Evolutionary conservation across 352 stramenopile genomes (phyloP).

Genomic region (Aphanomyces invadans): DNA sequence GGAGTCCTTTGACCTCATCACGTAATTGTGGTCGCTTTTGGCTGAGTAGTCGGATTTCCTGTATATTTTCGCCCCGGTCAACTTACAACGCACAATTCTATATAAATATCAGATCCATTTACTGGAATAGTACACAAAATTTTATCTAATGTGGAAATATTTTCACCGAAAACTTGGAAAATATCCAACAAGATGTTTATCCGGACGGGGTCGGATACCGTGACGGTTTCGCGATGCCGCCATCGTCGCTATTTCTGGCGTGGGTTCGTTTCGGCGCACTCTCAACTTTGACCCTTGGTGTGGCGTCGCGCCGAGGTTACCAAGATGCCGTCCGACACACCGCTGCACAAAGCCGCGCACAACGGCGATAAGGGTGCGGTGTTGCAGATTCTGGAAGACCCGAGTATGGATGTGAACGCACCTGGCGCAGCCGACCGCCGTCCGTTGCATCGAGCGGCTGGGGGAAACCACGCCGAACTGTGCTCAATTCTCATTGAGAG

Average conservation of each 20-base stretch:
- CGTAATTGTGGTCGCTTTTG: too few species aligned
- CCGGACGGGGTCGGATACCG: background rate
- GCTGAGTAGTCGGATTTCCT: too few species aligned
- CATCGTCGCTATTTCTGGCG: background rate
- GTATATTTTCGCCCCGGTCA: too few species aligned
- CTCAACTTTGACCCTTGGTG: background rate
- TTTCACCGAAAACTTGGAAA: too few species aligned
- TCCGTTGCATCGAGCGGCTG: conserved; percentile 79
- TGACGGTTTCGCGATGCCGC: background rate
- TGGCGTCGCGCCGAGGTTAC: background rate
- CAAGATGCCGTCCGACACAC: conserved; percentile 80
- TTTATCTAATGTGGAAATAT: too few species aligned
- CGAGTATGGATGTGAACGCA: conserved; percentile 83
- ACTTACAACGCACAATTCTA: too few species aligned
- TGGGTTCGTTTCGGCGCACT: background rate
- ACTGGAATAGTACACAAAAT: too few species aligned
- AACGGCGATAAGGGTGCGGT: conserved; percentile 85
- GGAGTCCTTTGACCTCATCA: background rate
- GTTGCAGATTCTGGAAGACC: conserved; percentile 82
- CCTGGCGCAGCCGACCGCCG: conserved; percentile 79
- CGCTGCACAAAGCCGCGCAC: conserved; percentile 85
- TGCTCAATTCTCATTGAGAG: conserved; percentile 81
- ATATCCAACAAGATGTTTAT: too few species aligned
- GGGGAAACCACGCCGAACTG: conserved; percentile 83
- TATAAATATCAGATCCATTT: too few species aligned